Evolutionary conservation across 306 rosid genomes (phyloP).

Genomic region (Cucumis hystrix): DNA sequence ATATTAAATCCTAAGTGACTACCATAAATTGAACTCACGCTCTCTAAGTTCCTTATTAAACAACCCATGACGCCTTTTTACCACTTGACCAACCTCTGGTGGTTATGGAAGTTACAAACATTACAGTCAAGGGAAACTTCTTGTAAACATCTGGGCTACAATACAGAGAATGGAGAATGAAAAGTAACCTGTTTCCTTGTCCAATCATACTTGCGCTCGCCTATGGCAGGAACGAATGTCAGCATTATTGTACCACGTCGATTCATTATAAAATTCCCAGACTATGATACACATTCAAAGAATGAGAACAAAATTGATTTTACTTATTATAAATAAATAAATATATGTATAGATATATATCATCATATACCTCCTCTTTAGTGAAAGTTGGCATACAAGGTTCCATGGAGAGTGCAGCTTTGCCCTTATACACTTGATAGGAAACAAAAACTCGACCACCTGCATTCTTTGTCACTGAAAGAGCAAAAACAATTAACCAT

Average conservation of each 20-base stretch:
- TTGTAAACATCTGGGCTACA: background rate
- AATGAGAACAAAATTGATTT: background rate
- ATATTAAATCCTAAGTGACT: too few species aligned
- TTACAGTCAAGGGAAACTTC: background rate
- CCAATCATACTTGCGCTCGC: conserved; percentile 33
- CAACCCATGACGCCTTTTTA: too few species aligned
- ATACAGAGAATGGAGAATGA: background rate
- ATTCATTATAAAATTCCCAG: background rate
- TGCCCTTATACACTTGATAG: conserved; percentile 69
- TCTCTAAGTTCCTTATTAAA: too few species aligned
- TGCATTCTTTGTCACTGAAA: conserved; percentile 31
- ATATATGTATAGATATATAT: background rate
- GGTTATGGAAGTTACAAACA: background rate
- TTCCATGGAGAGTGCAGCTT: conserved; percentile 65
- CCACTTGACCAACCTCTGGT: too few species aligned
- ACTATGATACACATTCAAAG: background rate
- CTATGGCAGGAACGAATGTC: conserved; percentile 30
- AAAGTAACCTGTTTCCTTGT: conserved; percentile 27
- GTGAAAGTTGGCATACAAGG: conserved; percentile 82
- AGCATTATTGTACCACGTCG: conserved; percentile 17
- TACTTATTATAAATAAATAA: background rate
- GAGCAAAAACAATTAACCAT: background rate
- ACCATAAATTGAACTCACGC: too few species aligned
- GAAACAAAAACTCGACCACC: conserved; percentile 43
- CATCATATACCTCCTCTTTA: conserved; percentile 37